These are phyloP conservation scores for Neonectria punicea DNA, from an alignment of 2,329 filamentous ascomycete species.

Conservation along the genomic window DNA sequence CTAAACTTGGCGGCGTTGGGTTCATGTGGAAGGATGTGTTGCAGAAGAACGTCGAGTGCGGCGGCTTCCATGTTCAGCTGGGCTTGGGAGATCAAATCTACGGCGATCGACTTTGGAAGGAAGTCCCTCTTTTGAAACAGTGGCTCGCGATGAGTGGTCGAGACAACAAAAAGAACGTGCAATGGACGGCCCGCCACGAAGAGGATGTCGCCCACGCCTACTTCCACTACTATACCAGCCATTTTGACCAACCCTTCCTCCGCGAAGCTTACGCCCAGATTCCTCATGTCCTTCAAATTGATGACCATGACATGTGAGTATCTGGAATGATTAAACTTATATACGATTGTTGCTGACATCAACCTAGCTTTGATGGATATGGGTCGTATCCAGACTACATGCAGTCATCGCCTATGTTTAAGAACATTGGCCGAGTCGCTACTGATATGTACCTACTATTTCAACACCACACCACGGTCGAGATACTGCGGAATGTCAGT, in stretches of 20 bases:
- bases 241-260: slow-evolving; percentile 96
- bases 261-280: slow-evolving; percentile 98
- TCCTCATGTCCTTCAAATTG: slow-evolving; percentile 89
- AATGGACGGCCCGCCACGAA: slow-evolving; percentile 94
- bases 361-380: slow-evolving; percentile 87
- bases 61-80: slow-evolving; percentile 93
- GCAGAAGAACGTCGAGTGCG: slow-evolving; percentile 96
- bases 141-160: slow-evolving; percentile 95
- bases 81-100: slow-evolving; percentile 96
- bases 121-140: slow-evolving; percentile 91
- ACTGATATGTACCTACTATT: slow-evolving; percentile 99
- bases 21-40: slow-evolving; percentile 99
- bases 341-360: slow-evolving; percentile 26
- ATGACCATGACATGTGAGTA: slow-evolving; percentile 97
- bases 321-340: not conserved
- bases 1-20: slow-evolving; percentile 86
- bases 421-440: slow-evolving; percentile 94
- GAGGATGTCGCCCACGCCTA: slow-evolving; percentile 96
- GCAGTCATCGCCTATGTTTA: slow-evolving; percentile 97
- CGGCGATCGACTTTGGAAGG: slow-evolving; percentile 94
- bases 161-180: slow-evolving; percentile 88
- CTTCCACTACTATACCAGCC: slow-evolving; percentile 98
- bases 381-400: slow-evolving; percentile 98
- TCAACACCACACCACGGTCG: slow-evolving; percentile 96
- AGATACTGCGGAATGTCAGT: slow-evolving; percentile 88